These are phyloP conservation scores for Myriosclerotinia duriaeana DNA, from an alignment of 2,329 filamentous ascomycete genomes.

Conservation along the genomic window DNA sequence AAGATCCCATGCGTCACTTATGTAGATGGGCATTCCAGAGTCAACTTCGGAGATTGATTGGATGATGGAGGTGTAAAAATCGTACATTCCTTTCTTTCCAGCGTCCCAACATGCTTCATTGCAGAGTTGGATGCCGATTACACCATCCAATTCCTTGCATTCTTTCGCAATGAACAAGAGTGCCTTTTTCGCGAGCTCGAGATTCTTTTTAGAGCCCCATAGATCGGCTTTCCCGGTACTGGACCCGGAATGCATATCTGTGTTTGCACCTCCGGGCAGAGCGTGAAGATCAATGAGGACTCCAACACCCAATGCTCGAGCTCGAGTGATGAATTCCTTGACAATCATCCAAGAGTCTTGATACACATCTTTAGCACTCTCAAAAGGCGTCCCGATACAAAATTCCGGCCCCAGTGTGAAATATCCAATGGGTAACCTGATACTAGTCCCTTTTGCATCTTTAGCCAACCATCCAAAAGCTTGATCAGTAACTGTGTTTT, in stretches of 20 bases:
- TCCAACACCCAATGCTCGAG: slow-evolving; percentile 48
- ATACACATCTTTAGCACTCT: slow-evolving; percentile 49
- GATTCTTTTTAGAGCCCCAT: slow-evolving; percentile 48
- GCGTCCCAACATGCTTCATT: slow-evolving; percentile 54
- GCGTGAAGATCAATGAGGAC: slow-evolving; percentile 59
- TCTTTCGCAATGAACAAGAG: slow-evolving; percentile 53
- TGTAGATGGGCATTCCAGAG: slow-evolving; percentile 52
- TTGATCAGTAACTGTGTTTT: slow-evolving; percentile 48
- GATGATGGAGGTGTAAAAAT: slow-evolving; percentile 56
- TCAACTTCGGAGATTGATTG: slow-evolving; percentile 50
- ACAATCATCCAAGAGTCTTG: slow-evolving; percentile 53
- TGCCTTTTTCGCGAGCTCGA: slow-evolving; percentile 48
- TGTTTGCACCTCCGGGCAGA: slow-evolving; percentile 58
- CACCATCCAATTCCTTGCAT: slow-evolving; percentile 42
- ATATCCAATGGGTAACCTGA: slow-evolving; percentile 61
- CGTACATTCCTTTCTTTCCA: slow-evolving; percentile 52
- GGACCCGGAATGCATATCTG: slow-evolving; percentile 56
- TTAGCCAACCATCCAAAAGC: slow-evolving; percentile 55
- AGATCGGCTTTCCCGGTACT: slow-evolving; percentile 52
- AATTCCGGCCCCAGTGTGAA: slow-evolving; percentile 55
- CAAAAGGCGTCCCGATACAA: slow-evolving; percentile 53
- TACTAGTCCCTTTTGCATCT: slow-evolving; percentile 54
- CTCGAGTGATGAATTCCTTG: slow-evolving; percentile 47
- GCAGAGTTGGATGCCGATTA: slow-evolving; percentile 57
- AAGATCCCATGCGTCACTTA: slow-evolving; percentile 59